Evolutionary conservation across 345 rosid genomes (phyloP), one percentile per base, ranked within the genome.

Genomic region (Passiflora organensis): DNA sequence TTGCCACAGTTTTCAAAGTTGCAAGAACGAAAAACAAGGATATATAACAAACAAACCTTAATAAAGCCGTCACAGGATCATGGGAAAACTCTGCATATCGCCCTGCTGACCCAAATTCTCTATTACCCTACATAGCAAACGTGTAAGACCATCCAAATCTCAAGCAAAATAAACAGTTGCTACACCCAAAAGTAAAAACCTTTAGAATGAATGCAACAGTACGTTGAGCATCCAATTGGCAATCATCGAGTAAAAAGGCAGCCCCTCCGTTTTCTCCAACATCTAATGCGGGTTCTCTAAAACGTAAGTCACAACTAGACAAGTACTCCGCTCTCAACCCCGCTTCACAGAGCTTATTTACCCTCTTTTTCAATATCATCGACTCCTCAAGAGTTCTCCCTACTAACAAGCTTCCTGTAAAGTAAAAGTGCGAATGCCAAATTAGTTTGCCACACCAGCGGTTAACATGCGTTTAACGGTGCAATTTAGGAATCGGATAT

Each of bases 71-170:
- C 56, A 84, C 88, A 2, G 87, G 89, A 55, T 91, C 87, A 48
- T 84, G 73, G 64, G 69, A 91, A 58, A 85, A 91, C 81, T 84
- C 98, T 0, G 82, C 84, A 63, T 85, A 91, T 74, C 98, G 73
- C 59, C 90, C 95, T 75, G 72, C 45, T 18, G 62, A 43, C 38
- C 72, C 72, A 68, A 78, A 88, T 48, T 65, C 64, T 68, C 82
- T 76, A 77, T 85, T 91, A 57, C 66, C 80, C 96, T 91, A 53
- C 58, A 59, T 9, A 55, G 57, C 58, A 1, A 66, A 43, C 49
- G 67, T n/a, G n/a, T n/a, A n/a, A n/a, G n/a, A n/a, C n/a, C n/a
- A n/a, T n/a, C n/a, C n/a, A n/a, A n/a, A n/a, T n/a, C n/a, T n/a
- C 48, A 53, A 38, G 23, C 55, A 6, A 14, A 47, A n/a, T n/a